Conservation (phyloP, 1,284 basidiomycete species). For the Volvariella volvacea region DNA sequence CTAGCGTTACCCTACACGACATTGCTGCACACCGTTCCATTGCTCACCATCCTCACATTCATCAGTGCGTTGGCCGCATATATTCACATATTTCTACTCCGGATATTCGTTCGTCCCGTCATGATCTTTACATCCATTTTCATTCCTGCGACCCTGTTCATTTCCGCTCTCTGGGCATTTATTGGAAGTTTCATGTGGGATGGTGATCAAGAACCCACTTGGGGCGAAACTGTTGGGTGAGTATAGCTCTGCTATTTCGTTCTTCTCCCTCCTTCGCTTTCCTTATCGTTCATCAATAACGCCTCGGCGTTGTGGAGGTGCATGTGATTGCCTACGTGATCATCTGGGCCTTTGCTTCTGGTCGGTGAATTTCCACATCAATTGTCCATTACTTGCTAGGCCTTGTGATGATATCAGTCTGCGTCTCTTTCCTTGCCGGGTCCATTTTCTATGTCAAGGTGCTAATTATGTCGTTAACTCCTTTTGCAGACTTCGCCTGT, state of each 20-base stretch:
- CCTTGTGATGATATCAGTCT: background rate
- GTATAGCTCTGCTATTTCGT: constrained; percentile 18
- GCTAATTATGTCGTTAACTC: constrained; percentile 3
- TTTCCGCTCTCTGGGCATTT: constrained; percentile 85
- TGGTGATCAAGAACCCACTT: constrained; percentile 58
- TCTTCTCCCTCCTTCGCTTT: constrained; percentile 6
- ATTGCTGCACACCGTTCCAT: constrained; percentile 77
- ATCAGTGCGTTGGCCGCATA: constrained; percentile 70
- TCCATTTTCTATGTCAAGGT: background rate
- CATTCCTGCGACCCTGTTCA: constrained; percentile 74
- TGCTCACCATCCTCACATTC: constrained; percentile 75
- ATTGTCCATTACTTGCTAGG: background rate
- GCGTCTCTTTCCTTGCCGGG: background rate
- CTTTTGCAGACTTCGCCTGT: constrained; percentile 48
- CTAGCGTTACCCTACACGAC: constrained; percentile 62
- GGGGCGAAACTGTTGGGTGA: constrained; percentile 79
- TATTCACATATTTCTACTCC: constrained; percentile 69
- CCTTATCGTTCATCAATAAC: too few relatives aligned
- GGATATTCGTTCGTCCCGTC: constrained; percentile 76
- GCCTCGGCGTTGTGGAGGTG: too few relatives aligned
- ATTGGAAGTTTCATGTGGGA: constrained; percentile 87
- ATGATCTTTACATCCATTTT: constrained; percentile 75
- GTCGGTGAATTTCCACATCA: too few relatives aligned
- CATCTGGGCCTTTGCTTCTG: too few relatives aligned
- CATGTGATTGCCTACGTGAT: too few relatives aligned